A percentile compares a stretch with the other conserved stretches of the same genome.
Evolutionary conservation across 192 early-diverging fungal genomes (phyloP).

Genomic region (Spinellus fusiger): DNA sequence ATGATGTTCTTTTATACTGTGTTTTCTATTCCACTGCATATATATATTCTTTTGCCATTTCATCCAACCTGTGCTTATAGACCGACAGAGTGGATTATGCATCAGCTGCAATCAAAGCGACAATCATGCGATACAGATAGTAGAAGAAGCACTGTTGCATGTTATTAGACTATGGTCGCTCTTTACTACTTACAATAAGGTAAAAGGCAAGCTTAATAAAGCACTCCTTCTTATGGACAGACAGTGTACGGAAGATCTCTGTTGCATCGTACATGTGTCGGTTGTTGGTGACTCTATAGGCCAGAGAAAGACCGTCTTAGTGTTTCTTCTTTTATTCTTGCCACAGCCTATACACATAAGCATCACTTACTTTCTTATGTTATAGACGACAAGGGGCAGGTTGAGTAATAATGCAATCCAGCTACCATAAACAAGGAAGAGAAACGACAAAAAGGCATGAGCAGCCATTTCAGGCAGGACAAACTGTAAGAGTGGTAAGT

Average conservation of each 20-base stretch:
- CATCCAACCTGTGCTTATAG: not conserved
- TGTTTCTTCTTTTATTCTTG: not conserved
- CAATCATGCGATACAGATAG: constrained; percentile 69
- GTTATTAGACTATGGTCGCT: not conserved
- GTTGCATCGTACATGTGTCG: constrained; percentile 97
- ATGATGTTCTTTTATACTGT: too few relatives aligned
- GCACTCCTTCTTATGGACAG: constrained; percentile 91
- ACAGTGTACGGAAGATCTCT: constrained; percentile 94
- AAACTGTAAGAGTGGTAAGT: constrained; percentile 53
- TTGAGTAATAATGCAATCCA: constrained; percentile 86
- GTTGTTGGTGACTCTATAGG: constrained; percentile 65
- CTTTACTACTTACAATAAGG: constrained; percentile 54
- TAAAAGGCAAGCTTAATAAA: constrained; percentile 98
- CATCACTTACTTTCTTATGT: constrained; percentile 78
- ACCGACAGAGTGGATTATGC: too few relatives aligned
- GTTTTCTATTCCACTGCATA: too few relatives aligned
- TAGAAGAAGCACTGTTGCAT: constrained; percentile 71
- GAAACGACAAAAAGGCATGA: constrained; percentile 73
- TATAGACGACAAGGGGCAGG: constrained; percentile 78
- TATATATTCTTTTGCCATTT: too few relatives aligned
- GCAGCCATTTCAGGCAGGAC: constrained; percentile 89
- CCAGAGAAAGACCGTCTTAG: not conserved
- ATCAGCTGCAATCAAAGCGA: constrained; percentile 35
- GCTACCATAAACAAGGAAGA: constrained; percentile 83
- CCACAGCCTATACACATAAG: not conserved